Evolutionary conservation across 768 basidiomycete species (phyloP), one percentile per base, ranked within the genome.

Genomic region (Botryobasidium botryosum): DNA sequence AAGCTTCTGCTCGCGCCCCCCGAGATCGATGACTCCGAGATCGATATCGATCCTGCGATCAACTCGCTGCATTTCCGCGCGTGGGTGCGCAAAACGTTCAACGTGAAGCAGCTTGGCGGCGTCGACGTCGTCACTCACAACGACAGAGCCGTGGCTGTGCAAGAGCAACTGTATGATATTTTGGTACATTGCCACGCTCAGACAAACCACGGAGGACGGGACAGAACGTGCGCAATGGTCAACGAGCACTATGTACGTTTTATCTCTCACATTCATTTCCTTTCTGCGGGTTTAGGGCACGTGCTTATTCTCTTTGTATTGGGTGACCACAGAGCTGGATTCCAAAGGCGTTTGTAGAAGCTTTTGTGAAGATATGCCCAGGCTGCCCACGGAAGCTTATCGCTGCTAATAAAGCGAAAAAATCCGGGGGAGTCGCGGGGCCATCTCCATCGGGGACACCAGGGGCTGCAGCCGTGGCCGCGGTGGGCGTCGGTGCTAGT

Each of bases 41-140:
- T 39, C 12, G 37, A 39, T 39, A 39, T 39, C 23, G 37, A 39
- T 24, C 37, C 37, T 24, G 63, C 66, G 48, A 47, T 66, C 43
- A 60, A 59, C 35, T 75, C 71, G 2, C 69, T 80, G 1, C 79
- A 83, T 55, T 85, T 84, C 58, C 70, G 79, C 33, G 82, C 76
- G 60, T 85, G 82, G 82, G 81, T 75, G 10, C 75, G 80, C 54
- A 81, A 80, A 65, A 84, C 79, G 75, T 86, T 86, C 56, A 45
- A 52, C 18, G 50, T 55, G 20, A 56, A 51, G 7, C 44, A 48
- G 6, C 46, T 53, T 25, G 46, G 47, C n/a, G 39, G 43, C 27
- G 55, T 56, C 1, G 56, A 58, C n/a, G 69, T 83, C 17, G 67
- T 87, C 24, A 60, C 81, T 10, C 80, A 83, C 54, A 75, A 83